These are phyloP conservation scores for Plantago lanceolata DNA, from an alignment of 305 asterid species.

Conservation along the genomic window DNA sequence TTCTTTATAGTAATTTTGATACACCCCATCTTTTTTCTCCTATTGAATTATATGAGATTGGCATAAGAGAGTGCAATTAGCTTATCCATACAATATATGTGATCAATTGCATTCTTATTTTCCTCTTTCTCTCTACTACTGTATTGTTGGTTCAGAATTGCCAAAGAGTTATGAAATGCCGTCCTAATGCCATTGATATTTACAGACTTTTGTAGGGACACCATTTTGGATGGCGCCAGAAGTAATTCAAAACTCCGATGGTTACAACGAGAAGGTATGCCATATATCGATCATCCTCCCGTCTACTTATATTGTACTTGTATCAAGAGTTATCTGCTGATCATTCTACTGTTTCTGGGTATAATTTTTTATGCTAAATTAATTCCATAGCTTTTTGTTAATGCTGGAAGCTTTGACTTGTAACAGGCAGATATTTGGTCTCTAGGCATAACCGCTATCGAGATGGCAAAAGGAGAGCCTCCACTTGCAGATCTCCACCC, in stretches of 20 bases:
- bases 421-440: slow-evolving; percentile 98
- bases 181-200: slow-evolving; percentile 48
- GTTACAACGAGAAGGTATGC: slow-evolving; percentile 89
- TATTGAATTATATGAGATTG: too few relatives aligned
- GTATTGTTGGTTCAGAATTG: slow-evolving; percentile 22
- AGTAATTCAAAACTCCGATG: slow-evolving; percentile 95
- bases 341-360: slow-evolving; percentile 11
- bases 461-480: slow-evolving; percentile 98
- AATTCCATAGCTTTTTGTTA: slow-evolving; percentile 6
- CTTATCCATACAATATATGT: neutral
- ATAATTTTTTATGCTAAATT: slow-evolving; percentile 13
- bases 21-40: too few relatives aligned
- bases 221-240: slow-evolving; percentile 99
- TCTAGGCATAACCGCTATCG: slow-evolving; percentile 87
- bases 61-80: too few relatives aligned
- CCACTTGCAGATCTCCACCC: slow-evolving; percentile 97
- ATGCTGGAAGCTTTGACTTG: slow-evolving; percentile 29
- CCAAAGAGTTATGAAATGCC: slow-evolving; percentile 27
- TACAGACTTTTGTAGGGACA: slow-evolving; percentile 96
- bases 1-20: too few relatives aligned
- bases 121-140: slow-evolving; percentile 21
- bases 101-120: slow-evolving; percentile 22
- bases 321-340: too few relatives aligned
- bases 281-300: slow-evolving; percentile 12
- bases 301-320: neutral